Conservation (phyloP, 2,329 filamentous ascomycete species). For the Fusarium nygamai region DNA sequence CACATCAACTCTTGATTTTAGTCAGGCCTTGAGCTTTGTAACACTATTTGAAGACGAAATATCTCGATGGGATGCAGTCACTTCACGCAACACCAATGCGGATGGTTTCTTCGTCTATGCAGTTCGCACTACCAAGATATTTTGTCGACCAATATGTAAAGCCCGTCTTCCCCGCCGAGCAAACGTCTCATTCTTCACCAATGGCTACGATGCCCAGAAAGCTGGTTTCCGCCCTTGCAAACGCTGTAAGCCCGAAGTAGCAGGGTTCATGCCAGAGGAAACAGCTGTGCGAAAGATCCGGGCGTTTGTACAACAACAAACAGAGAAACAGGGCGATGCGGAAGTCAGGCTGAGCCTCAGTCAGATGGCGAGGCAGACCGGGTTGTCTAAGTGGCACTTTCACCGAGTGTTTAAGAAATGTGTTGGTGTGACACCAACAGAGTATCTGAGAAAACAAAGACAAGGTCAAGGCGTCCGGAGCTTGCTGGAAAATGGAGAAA, state of each 20-base stretch:
- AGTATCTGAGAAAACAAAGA: slow-evolving; percentile 44
- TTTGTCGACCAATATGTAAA: slow-evolving; percentile 70
- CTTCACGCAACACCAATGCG: slow-evolving; percentile 47
- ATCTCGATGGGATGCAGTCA: slow-evolving; percentile 51
- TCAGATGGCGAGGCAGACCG: slow-evolving; percentile 60
- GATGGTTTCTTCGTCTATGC: slow-evolving; percentile 56
- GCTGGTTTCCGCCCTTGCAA: slow-evolving; percentile 67
- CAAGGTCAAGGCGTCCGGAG: neutral
- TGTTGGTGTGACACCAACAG: slow-evolving; percentile 58
- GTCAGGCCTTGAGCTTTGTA: neutral
- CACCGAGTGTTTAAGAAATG: slow-evolving; percentile 67
- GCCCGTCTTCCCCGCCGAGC: slow-evolving; percentile 68
- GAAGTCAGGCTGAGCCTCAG: slow-evolving; percentile 50
- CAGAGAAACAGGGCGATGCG: slow-evolving; percentile 22
- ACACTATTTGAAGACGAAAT: slow-evolving; percentile 45
- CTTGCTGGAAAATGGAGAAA: neutral
- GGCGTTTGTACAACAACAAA: slow-evolving; percentile 46
- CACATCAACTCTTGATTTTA: neutral
- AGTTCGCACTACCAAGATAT: slow-evolving; percentile 59
- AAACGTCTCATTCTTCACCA: slow-evolving; percentile 66
- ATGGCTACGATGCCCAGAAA: slow-evolving; percentile 53
- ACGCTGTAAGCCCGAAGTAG: slow-evolving; percentile 60
- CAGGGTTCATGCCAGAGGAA: slow-evolving; percentile 54
- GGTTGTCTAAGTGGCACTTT: slow-evolving; percentile 67
- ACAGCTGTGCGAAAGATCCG: slow-evolving; percentile 55